These are phyloP conservation scores for Saksenaea oblongispora DNA, from an alignment of 371 early-diverging fungal species.

Conservation along the genomic window DNA sequence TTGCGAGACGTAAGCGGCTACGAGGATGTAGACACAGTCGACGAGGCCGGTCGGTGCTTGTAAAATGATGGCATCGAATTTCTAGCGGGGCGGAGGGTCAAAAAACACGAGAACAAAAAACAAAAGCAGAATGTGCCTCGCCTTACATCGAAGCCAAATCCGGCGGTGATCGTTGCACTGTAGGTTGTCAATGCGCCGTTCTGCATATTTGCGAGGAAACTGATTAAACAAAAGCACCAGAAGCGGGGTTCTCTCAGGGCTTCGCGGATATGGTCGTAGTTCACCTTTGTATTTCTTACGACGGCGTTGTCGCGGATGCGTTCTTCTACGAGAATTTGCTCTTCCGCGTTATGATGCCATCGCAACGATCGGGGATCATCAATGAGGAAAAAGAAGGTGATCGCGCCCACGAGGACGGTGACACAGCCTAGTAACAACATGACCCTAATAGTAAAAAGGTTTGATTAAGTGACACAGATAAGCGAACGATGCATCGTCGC, in stretches of 20 bases:
- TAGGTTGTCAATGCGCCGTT: conserved; percentile 41
- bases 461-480: neutral
- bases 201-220: conserved; percentile 32
- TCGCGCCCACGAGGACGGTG: conserved; percentile 26
- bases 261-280: conserved; percentile 30
- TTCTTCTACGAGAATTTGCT: conserved; percentile 36
- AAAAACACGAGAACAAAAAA: neutral
- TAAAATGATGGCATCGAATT: conserved; percentile 2
- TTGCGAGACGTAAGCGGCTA: neutral
- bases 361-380: conserved; percentile 35
- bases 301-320: conserved; percentile 34
- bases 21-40: conserved; percentile 1
- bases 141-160: conserved; percentile 35
- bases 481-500: neutral
- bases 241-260: conserved; percentile 32
- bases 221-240: conserved; percentile 30
- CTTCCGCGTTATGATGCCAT: conserved; percentile 31
- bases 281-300: conserved; percentile 27
- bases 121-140: neutral
- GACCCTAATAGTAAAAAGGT: conserved; percentile 10
- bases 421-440: conserved; percentile 35
- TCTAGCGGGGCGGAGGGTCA: neutral
- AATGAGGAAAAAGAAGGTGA: conserved; percentile 34
- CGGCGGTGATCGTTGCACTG: conserved; percentile 28
- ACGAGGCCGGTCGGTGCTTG: conserved; percentile 6